Evolutionary conservation across 805 yeast genomes (phyloP).

Genomic region (Brettanomyces anomalus): DNA sequence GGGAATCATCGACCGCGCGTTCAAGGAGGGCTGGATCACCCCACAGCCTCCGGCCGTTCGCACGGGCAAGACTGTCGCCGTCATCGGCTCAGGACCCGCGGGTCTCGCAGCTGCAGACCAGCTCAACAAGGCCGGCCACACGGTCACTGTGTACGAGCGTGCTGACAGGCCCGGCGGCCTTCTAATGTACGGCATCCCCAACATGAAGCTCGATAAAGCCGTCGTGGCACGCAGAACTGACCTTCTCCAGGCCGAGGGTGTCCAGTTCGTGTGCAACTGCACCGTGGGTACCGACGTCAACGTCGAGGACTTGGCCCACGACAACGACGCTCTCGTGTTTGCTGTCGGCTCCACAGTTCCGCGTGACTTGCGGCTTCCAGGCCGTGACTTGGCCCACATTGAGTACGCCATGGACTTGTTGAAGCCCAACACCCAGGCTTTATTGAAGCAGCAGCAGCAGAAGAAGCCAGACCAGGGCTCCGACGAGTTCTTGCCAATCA

Average conservation of each 20-base stretch:
- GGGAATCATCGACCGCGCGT: conserved; percentile 93
- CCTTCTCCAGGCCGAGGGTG: conserved; percentile 83
- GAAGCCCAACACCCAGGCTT: conserved; percentile 81
- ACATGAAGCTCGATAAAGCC: conserved; percentile 93
- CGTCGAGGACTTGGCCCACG: conserved; percentile 54
- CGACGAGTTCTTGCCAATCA: conserved; percentile 68
- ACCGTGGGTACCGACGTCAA: conserved; percentile 80
- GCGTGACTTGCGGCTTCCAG: conserved; percentile 89
- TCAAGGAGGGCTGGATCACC: conserved; percentile 92
- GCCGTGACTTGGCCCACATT: conserved; percentile 83
- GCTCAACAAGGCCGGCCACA: conserved; percentile 91
- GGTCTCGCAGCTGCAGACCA: conserved; percentile 97
- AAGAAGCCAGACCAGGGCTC: too few relatives aligned
- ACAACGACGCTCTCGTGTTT: conserved; percentile 76
- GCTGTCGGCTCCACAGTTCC: conserved; percentile 97
- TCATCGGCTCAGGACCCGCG: conserved; percentile 95
- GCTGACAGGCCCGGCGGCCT: conserved; percentile 95
- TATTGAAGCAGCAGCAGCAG: conserved; percentile 41
- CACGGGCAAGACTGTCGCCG: conserved; percentile 78
- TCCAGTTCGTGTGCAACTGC: conserved; percentile 65
- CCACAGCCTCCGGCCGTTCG: conserved; percentile 73
- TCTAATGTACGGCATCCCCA: conserved; percentile 98
- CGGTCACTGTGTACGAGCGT: conserved; percentile 87
- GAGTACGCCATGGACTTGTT: conserved; percentile 92
- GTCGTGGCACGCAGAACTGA: conserved; percentile 92